These are phyloP conservation scores for Gremmenia infestans DNA, from an alignment of 2,329 filamentous ascomycete species.

Conservation along the genomic window DNA sequence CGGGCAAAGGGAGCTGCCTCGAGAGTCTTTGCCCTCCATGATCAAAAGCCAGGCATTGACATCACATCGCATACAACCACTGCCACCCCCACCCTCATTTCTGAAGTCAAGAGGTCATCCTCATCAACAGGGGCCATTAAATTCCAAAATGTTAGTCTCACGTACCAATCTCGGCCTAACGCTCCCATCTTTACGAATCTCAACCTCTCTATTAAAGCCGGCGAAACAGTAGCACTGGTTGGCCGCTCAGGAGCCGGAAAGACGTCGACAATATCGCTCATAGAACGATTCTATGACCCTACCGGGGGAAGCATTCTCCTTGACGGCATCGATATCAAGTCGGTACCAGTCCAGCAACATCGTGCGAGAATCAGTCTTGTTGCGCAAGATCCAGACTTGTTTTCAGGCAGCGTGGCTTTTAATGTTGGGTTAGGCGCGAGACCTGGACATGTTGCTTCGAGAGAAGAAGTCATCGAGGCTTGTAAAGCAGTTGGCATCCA, in stretches of 20 bases:
- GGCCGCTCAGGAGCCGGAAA: conserved; percentile 64
- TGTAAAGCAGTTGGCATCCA: conserved; percentile 66
- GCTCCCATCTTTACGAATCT: conserved; percentile 53
- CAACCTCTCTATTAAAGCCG: conserved; percentile 51
- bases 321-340: conserved; percentile 39
- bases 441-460: conserved; percentile 49
- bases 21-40: conserved; percentile 49
- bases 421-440: conserved; percentile 51
- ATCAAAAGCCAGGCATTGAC: conserved; percentile 35
- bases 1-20: conserved; percentile 58
- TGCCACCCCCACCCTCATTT: background rate
- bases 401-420: conserved; percentile 51
- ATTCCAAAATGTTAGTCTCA: conserved; percentile 56
- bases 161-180: conserved; percentile 59
- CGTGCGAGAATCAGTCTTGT: conserved; percentile 51
- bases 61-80: background rate
- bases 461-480: conserved; percentile 60
- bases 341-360: conserved; percentile 40
- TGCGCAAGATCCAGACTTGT: conserved; percentile 52
- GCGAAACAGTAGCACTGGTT: conserved; percentile 59
- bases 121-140: conserved; percentile 37
- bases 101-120: conserved; percentile 7
- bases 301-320: conserved; percentile 28
- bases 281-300: conserved; percentile 48
- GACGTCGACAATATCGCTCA: conserved; percentile 56